Base-by-base conservation (phyloP, 2,329 filamentous ascomycete species). In the Thermoascus crustaceus region DNA sequence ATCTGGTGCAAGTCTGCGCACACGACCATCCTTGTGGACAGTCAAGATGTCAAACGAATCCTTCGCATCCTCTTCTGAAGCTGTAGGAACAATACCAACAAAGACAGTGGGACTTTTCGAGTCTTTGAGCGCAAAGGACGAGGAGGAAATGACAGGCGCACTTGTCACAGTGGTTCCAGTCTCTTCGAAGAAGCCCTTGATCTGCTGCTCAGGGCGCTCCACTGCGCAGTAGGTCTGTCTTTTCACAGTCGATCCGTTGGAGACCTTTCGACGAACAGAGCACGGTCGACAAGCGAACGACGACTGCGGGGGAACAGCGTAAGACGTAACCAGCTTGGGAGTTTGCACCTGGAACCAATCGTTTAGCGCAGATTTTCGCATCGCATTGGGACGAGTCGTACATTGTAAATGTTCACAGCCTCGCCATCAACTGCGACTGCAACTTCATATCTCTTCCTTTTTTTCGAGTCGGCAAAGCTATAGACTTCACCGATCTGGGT, bases 361-460 rank as follows among this genome's bases (percentile, higher is more conserved):
- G 25, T 44, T 36, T 11, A 39, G 35, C 13, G 11, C 9, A 26
- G n/a, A 9, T 37, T 32, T 37, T n/a, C n/a, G n/a, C n/a, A n/a
- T n/a, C n/a, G n/a, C n/a, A 13, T 14, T 29, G 30, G 9, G 10
- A 22, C 4, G 4, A 20, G 27, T 25, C 57, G 31, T 63, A 79
- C 76, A 57, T 76, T 75, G 58, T 79, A 79, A 22, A 80, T 70
- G 43, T 72, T 77, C 32, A 80, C 60, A 19, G 72, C 71, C 51
- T 80, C 74, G 24, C 75, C 75, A 51, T 80, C 75, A 9, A 78
- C 62, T 1, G 67, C 73, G 13, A 76, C 68, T 20, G 66, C 73
- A 34, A 80, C 64, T 50, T 80, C 76, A 47, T 76, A 71, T 53
- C 76, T 64, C 60, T 79, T 78, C 52, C 73, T 69, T 58, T 76